Conservation (phyloP, 495 filamentous ascomycete genomes). For the Lophiotrema nucula region DNA sequence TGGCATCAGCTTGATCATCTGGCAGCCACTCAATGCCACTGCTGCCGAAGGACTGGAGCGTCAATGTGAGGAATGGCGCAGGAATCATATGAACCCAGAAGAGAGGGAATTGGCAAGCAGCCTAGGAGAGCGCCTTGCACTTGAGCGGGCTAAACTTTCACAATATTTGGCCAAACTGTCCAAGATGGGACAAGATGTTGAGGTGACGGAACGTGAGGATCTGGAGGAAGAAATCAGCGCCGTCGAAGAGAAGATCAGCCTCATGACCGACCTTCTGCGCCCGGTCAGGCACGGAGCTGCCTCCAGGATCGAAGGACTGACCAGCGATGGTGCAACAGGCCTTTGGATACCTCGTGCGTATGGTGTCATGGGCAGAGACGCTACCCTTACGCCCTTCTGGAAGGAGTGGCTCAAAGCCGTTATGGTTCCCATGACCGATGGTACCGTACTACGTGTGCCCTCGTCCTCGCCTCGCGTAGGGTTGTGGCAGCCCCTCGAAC, state of each 20-base stretch:
- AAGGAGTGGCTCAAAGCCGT: conserved; percentile 97
- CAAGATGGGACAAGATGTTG: conserved; percentile 72
- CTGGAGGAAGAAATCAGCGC: conserved; percentile 93
- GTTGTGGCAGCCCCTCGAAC: conserved; percentile 94
- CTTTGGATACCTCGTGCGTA: conserved; percentile 96
- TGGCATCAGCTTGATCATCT: conserved; percentile 86
- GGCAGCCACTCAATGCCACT: conserved; percentile 79
- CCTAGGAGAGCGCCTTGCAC: conserved; percentile 84
- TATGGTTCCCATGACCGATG: conserved; percentile 90
- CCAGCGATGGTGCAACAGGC: conserved; percentile 91
- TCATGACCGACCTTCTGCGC: conserved; percentile 94
- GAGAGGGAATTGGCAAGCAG: conserved; percentile 92
- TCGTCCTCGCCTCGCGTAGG: conserved; percentile 86
- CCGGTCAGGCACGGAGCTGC: conserved; percentile 92
- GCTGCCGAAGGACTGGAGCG: conserved; percentile 87
- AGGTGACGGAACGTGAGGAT: conserved; percentile 61
- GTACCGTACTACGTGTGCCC: conserved; percentile 76
- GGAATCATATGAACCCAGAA: conserved; percentile 92
- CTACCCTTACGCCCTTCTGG: conserved; percentile 86
- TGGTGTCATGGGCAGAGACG: conserved; percentile 86
- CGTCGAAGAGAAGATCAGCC: conserved; percentile 91
- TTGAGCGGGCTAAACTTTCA: conserved; percentile 85
- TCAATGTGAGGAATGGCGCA: conserved; percentile 89
- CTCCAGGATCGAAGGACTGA: conserved; percentile 94
- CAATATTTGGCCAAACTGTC: conserved; percentile 81